These are phyloP conservation scores for Candida sanyiensis DNA, from an alignment of 805 yeast genomes.

Conservation along the genomic window DNA sequence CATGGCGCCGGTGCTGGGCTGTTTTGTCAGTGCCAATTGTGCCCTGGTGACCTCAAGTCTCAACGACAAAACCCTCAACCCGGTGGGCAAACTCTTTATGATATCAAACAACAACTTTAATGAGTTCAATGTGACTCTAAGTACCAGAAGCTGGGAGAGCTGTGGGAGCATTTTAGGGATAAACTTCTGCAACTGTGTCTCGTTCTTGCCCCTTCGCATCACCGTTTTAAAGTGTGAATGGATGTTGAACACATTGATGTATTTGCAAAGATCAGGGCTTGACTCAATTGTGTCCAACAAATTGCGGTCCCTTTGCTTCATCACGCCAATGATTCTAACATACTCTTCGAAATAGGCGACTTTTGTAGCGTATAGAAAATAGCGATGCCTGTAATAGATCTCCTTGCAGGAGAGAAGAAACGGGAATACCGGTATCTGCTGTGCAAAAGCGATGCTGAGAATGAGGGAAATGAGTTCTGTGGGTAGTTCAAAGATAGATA, in stretches of 20 bases:
- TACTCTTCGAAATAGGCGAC: constrained; percentile 9
- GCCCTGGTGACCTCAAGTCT: constrained; percentile 11
- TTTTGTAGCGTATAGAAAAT: constrained; percentile 14
- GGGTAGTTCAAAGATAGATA: constrained; percentile 13
- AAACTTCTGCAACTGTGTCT: constrained; percentile 1
- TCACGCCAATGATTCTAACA: not conserved
- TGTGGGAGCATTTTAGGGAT: constrained; percentile 3
- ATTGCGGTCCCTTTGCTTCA: not conserved
- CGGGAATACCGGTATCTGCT: constrained; percentile 11
- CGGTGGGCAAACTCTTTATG: constrained; percentile 7
- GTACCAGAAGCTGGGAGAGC: constrained; percentile 6
- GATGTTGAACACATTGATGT: constrained; percentile 6
- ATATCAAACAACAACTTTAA: constrained; percentile 2
- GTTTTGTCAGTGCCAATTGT: constrained; percentile 1
- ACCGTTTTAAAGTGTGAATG: constrained; percentile 7
- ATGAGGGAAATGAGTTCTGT: constrained; percentile 14
- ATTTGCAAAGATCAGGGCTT: not conserved
- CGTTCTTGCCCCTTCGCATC: not conserved
- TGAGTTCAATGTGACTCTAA: constrained; percentile 11
- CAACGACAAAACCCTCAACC: constrained; percentile 7
- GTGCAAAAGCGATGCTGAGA: constrained; percentile 6
- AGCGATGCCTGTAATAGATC: constrained; percentile 8
- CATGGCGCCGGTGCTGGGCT: not conserved
- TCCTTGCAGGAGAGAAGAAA: constrained; percentile 12
- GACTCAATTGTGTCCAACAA: constrained; percentile 2